Percentiles rank a stretch among this genome's conserved stretches.
Evolutionary conservation across 1,284 basidiomycete genomes (phyloP).

Genomic region (Cutaneotrichosporon dermatis): DNA sequence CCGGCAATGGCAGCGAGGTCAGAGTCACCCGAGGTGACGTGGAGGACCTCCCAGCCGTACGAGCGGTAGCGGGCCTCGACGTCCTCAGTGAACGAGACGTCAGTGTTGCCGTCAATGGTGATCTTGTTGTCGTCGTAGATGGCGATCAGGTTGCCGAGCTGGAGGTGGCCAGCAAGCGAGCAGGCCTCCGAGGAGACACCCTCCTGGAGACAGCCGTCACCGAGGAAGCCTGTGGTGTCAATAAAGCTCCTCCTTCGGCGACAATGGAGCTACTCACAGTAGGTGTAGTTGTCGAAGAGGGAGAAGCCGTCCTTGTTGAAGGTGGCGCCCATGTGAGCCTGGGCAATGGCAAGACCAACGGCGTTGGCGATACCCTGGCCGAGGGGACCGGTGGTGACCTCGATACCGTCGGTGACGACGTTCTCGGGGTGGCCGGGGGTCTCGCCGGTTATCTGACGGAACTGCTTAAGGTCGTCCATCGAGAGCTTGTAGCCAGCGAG

Average conservation of each 20-base stretch:
- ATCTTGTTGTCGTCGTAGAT: slow-evolving; percentile 92
- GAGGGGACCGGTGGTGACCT: slow-evolving; percentile 93
- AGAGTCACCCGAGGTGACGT: slow-evolving; percentile 77
- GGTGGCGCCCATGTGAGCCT: slow-evolving; percentile 79
- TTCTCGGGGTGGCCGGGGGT: slow-evolving; percentile 91
- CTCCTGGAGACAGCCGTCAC: slow-evolving; percentile 95
- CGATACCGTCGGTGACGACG: slow-evolving; percentile 83
- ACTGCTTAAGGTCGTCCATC: slow-evolving; percentile 50
- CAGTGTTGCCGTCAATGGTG: slow-evolving; percentile 91
- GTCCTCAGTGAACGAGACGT: slow-evolving; percentile 89
- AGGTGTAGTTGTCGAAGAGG: slow-evolving; percentile 86
- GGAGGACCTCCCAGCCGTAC: slow-evolving; percentile 90
- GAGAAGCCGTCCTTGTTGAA: slow-evolving; percentile 85
- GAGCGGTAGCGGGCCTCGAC: slow-evolving; percentile 80
- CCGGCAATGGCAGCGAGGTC: slow-evolving; percentile 75
- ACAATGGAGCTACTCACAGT: no score
- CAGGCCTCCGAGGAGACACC: slow-evolving; percentile 87
- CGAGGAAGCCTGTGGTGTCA: no score
- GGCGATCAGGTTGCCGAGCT: slow-evolving; percentile 86
- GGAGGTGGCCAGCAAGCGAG: slow-evolving; percentile 84
- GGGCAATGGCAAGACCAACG: slow-evolving; percentile 88
- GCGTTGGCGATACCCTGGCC: slow-evolving; percentile 91
- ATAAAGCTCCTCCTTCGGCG: no score
- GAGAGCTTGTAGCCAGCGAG: slow-evolving; percentile 53
- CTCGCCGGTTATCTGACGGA: slow-evolving; percentile 71